Conservation (phyloP, 2,329 filamentous ascomycete species). For the Verticillium klebahnii region DNA sequence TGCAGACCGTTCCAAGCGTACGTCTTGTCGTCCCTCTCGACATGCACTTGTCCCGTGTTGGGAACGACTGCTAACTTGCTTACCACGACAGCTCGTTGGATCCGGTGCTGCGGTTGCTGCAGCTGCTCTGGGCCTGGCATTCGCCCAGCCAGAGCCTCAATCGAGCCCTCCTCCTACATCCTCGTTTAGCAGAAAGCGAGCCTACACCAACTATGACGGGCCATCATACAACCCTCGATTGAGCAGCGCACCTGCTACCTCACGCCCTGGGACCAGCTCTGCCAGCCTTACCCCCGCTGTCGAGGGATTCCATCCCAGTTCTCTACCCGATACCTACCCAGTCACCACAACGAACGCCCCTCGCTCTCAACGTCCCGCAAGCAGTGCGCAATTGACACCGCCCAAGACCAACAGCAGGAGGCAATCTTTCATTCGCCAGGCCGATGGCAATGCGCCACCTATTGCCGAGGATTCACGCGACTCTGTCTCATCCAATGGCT, state of each 20-base stretch:
- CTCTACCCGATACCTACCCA: slow-evolving; percentile 11
- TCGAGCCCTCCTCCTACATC: slow-evolving; percentile 18
- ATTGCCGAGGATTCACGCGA: slow-evolving; percentile 45
- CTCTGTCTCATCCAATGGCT: slow-evolving; percentile 57
- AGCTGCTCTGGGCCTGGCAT: slow-evolving; percentile 54
- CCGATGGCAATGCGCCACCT: slow-evolving; percentile 29
- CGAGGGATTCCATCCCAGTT: slow-evolving; percentile 18
- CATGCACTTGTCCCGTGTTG: slow-evolving; percentile 11
- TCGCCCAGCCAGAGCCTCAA: slow-evolving; percentile 47
- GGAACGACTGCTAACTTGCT: background rate
- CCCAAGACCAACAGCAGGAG: slow-evolving; percentile 34
- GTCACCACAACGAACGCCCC: slow-evolving; percentile 21
- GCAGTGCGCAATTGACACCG: slow-evolving; percentile 33
- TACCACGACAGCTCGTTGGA: slow-evolving; percentile 48
- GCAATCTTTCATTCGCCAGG: slow-evolving; percentile 35
- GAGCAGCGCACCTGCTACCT: slow-evolving; percentile 21
- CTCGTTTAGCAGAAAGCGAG: slow-evolving; percentile 8
- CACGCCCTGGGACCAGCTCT: slow-evolving; percentile 40
- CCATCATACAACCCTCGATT: slow-evolving; percentile 18
- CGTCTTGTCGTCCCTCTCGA: slow-evolving; percentile 19
- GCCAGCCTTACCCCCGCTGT: slow-evolving; percentile 24
- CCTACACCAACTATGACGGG: slow-evolving; percentile 16
- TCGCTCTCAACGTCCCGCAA: slow-evolving; percentile 24
- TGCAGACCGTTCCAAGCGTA: slow-evolving; percentile 51
- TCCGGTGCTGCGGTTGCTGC: slow-evolving; percentile 58